phyloP scores from a whole-genome alignment of 2,329 filamentous ascomycete genomes.

The Ambrosiella cleistominuta region DNA sequence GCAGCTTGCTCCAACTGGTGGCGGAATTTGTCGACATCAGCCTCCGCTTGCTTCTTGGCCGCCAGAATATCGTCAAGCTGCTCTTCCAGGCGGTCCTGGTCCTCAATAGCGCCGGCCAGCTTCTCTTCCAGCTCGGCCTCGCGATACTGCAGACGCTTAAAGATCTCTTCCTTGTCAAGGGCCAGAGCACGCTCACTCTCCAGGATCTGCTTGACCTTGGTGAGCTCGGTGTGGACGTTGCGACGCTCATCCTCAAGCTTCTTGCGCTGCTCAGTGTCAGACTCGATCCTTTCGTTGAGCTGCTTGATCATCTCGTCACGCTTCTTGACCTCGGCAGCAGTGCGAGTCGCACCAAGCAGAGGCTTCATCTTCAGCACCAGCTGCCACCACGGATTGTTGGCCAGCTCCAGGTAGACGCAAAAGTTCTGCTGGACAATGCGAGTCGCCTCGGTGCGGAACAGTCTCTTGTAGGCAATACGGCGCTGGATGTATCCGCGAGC shows the following conservation, averaged over 20 bases:
- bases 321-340: slow-evolving; percentile 84
- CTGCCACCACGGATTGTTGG: slow-evolving; percentile 93
- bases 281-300: slow-evolving; percentile 66
- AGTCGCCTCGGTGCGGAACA: slow-evolving; percentile 89
- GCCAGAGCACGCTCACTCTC: slow-evolving; percentile 93
- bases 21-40: slow-evolving; percentile 62
- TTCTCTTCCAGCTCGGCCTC: slow-evolving; percentile 88
- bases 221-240: slow-evolving; percentile 70
- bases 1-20: slow-evolving; percentile 83
- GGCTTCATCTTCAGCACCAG: slow-evolving; percentile 91
- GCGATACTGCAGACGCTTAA: slow-evolving; percentile 83
- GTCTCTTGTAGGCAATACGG: slow-evolving; percentile 73
- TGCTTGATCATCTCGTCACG: slow-evolving; percentile 84
- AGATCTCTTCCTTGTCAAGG: slow-evolving; percentile 96
- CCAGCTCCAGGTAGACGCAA: slow-evolving; percentile 74
- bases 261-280: slow-evolving; percentile 56
- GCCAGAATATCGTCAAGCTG: slow-evolving; percentile 78
- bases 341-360: slow-evolving; percentile 76
- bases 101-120: slow-evolving; percentile 74
- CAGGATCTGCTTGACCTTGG: slow-evolving; percentile 78
- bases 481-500: slow-evolving; percentile 80
- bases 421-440: slow-evolving; percentile 92
- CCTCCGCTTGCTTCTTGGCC: slow-evolving; percentile 75
- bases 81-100: slow-evolving; percentile 86
- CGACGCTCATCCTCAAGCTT: slow-evolving; percentile 81